phyloP scores from a whole-genome alignment of 2,329 filamentous ascomycete species.

The Ustulina deusta region DNA sequence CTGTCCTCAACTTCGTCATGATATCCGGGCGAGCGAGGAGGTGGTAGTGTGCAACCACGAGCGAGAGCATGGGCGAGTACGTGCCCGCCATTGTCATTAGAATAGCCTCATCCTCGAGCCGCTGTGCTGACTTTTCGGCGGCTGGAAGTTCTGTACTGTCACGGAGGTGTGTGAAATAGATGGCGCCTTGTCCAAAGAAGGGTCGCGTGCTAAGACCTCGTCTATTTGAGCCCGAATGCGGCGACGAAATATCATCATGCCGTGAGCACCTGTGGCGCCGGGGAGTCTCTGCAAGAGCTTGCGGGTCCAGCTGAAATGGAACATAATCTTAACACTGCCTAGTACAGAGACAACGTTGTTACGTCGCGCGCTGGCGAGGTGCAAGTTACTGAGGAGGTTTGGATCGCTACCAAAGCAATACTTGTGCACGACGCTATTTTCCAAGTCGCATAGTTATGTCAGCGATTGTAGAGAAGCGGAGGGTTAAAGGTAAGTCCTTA shows the following conservation, averaged over 20 bases:
- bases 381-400: constrained; percentile 43
- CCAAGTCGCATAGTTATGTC: neutral
- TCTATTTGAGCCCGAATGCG: constrained; percentile 45
- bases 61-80: constrained; percentile 41
- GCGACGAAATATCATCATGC: constrained; percentile 40
- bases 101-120: constrained; percentile 49
- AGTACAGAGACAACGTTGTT: constrained; percentile 48
- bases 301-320: constrained; percentile 46
- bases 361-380: constrained; percentile 44
- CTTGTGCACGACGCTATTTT: constrained; percentile 46
- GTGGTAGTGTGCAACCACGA: constrained; percentile 44
- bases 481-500: constrained; percentile 11
- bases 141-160: constrained; percentile 45
- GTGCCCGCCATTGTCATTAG: constrained; percentile 46
- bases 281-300: constrained; percentile 21
- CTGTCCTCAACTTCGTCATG: constrained; percentile 40
- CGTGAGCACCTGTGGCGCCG: constrained; percentile 17
- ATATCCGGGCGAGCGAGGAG: constrained; percentile 40
- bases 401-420: constrained; percentile 49
- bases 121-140: constrained; percentile 46
- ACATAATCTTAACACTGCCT: constrained; percentile 49
- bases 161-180: constrained; percentile 48
- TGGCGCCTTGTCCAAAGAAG: constrained; percentile 33
- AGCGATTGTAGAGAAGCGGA: constrained; percentile 1
- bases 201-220: constrained; percentile 24